Evolutionary conservation across 2,329 filamentous ascomycete species (phyloP).

Genomic region (Colletotrichum somersetense): DNA sequence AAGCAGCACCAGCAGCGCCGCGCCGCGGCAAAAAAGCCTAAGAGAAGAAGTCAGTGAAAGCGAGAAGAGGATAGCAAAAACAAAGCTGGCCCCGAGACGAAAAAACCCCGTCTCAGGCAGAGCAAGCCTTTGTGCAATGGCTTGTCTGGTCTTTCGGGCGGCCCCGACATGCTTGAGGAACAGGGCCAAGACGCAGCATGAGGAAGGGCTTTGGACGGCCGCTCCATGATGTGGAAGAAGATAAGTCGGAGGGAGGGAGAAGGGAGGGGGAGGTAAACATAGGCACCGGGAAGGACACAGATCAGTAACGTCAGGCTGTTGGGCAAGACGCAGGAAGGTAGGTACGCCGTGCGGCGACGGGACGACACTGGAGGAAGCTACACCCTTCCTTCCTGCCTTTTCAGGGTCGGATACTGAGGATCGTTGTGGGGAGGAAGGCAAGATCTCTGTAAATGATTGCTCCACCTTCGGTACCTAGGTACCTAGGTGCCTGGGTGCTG

Average conservation of each 20-base stretch:
- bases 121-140: constrained; percentile 5
- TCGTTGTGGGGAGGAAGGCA: neutral
- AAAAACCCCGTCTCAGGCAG: neutral
- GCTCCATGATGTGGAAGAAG: constrained; percentile 9
- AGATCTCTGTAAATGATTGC: neutral
- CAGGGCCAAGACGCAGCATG: constrained; percentile 19
- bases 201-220: constrained; percentile 15
- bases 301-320: neutral
- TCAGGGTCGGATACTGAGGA: neutral
- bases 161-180: constrained; percentile 23
- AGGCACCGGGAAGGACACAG: neutral
- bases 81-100: neutral
- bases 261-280: neutral
- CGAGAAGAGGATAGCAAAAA: constrained; percentile 2
- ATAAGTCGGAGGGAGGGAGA: neutral
- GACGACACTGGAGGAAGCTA: neutral
- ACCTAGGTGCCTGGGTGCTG: too few species aligned
- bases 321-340: neutral
- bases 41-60: constrained; percentile 10
- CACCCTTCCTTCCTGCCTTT: neutral
- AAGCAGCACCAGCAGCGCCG: neutral
- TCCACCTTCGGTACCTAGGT: neutral
- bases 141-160: neutral
- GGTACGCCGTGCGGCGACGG: neutral
- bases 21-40: neutral